phyloP scores from a whole-genome alignment of 2,329 filamentous ascomycete species.

The Myriangium duriaei region DNA sequence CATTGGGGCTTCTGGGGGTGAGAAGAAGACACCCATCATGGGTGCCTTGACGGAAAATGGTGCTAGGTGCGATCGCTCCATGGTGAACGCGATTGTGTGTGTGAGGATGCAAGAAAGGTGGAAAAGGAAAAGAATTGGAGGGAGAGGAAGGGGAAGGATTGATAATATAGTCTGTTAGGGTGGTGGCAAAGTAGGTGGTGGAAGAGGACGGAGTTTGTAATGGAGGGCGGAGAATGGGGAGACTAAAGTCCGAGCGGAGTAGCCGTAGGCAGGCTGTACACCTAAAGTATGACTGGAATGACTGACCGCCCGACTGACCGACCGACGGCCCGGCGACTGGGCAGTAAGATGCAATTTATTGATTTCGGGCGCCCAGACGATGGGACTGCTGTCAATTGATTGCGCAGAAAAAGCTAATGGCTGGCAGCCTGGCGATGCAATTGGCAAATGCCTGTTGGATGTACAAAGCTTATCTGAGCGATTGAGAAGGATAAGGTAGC shows the following conservation, averaged over 20 bases:
- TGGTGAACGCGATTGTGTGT: background rate
- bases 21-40: constrained; percentile 8
- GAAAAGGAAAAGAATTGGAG: background rate
- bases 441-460: background rate
- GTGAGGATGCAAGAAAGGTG: background rate
- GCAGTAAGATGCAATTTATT: too few species aligned
- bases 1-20: constrained; percentile 8
- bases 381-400: background rate
- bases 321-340: background rate
- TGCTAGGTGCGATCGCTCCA: constrained; percentile 3
- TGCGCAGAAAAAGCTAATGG: background rate
- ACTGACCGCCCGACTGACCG: background rate
- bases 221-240: background rate
- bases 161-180: constrained; percentile 3
- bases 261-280: too few species aligned
- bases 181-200: constrained; percentile 1
- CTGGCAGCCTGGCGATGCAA: background rate
- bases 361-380: background rate
- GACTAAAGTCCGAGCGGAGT: background rate
- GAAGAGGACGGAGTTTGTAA: background rate
- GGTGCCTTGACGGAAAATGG: constrained; percentile 3
- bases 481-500: background rate
- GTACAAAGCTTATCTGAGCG: background rate
- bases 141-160: background rate
- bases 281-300: background rate